Evolutionary conservation across 73 alveolate species (phyloP), one percentile per base, ranked within the genome.

Genomic region (Paramecium caudatum): DNA sequence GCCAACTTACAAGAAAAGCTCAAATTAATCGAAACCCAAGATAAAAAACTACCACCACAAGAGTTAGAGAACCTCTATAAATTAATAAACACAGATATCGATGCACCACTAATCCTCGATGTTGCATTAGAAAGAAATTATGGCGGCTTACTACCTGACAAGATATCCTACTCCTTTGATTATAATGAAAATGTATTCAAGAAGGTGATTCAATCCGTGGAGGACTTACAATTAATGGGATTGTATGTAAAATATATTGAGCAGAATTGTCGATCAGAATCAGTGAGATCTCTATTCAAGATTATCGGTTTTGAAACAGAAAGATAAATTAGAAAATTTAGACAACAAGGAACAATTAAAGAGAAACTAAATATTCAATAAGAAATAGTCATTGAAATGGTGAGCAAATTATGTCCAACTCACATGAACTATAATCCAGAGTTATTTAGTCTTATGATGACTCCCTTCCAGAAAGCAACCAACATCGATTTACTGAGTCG

Each of bases 101-200:
- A n/a, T 50, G 46, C 43, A 7, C 30, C 21, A 15, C 9, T 2
- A 9, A 19, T 50, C 21, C 1, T 55, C 19, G 41, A 21, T 0
- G 30, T 7, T 25, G 46, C 33, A 50, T 50, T 17, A 7, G 78
- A 50, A 25, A 15, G 16, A 19, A 50, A 50, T 50, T 50, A 25
- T 50, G 80, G 80, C 80, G 80, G 80, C 30, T 43, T 55, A 27
- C 80, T 55, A 27, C 80, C 80, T 27, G 80, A 55, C 43, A 55
- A 55, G 46, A 43, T 43, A 9, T 55, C 80, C 0, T 55, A 19
- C 30, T 7, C 19, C 41, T 25, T 50, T 34, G 78, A 50, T 50
- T 50, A 50, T 21, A 0, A 19, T 3, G 17, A 6, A 1, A 21
- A 3, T 1, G 0, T 25, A 6, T 50, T 21, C 8, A 50, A 50